Conservation (phyloP, 352 stramenopile species). For the Blastocystis sp. region DNA sequence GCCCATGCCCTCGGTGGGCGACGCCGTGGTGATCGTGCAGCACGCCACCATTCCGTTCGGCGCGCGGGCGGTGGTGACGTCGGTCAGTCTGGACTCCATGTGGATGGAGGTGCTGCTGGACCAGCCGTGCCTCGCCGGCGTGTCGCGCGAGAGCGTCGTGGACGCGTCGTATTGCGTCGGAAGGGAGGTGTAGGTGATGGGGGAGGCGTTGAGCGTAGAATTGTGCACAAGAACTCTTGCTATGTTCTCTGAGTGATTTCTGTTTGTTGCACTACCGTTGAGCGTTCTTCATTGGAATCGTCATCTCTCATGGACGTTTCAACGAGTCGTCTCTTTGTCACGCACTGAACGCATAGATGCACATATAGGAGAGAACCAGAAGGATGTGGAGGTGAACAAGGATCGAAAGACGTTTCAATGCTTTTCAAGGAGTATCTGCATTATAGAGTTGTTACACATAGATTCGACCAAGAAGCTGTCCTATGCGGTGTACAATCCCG, state of each 20-base stretch:
- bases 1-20: not conserved
- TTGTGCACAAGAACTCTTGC: not conserved
- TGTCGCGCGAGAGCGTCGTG: not conserved
- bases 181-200: not conserved
- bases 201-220: not conserved
- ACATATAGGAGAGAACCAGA: not conserved
- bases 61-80: not conserved
- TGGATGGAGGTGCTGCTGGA: constrained; percentile 41
- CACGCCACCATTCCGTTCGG: constrained; percentile 51
- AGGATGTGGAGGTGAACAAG: not conserved
- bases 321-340: not conserved
- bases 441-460: not conserved
- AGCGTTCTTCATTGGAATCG: too few relatives aligned
- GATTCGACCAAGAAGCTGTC: not conserved
- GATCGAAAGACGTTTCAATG: constrained; percentile 1
- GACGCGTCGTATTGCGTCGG: not conserved
- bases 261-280: not conserved
- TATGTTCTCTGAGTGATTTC: not conserved
- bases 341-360: not conserved
- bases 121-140: not conserved
- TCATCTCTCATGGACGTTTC: constrained; percentile 35
- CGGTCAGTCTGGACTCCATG: not conserved
- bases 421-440: not conserved
- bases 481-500: constrained; percentile 40
- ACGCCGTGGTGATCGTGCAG: constrained; percentile 26